Evolutionary conservation across 768 basidiomycete species (phyloP).

Genomic region (Leccinum arenicola): DNA sequence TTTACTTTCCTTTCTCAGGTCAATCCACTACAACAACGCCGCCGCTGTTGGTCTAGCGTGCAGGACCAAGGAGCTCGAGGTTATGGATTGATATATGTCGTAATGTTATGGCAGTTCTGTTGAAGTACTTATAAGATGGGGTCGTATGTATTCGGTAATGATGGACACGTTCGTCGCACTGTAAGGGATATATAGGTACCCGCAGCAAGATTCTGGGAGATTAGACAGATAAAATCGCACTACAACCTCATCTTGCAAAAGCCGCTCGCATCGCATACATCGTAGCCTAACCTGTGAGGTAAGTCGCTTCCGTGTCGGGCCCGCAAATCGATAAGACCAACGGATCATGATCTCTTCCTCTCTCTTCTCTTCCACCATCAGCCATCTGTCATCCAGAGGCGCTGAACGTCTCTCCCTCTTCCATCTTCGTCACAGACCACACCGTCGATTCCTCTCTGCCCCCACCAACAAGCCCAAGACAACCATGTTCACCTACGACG

Average conservation of each 20-base stretch:
- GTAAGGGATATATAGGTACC: neutral
- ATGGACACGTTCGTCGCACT: slow-evolving; percentile 28
- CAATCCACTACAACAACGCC: slow-evolving; percentile 2
- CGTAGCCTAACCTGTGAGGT: slow-evolving; percentile 17
- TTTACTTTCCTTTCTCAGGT: slow-evolving; percentile 12
- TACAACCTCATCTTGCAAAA: neutral
- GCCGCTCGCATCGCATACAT: slow-evolving; percentile 7
- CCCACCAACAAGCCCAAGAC: slow-evolving; percentile 10
- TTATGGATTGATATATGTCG: slow-evolving; percentile 23
- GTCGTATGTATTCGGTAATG: slow-evolving; percentile 7
- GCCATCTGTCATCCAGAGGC: slow-evolving; percentile 10
- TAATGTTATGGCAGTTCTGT: slow-evolving; percentile 23
- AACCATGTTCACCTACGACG: slow-evolving; percentile 54
- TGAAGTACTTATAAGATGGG: neutral
- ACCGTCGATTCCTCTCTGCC: slow-evolving; percentile 9
- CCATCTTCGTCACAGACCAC: slow-evolving; percentile 5
- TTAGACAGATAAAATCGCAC: slow-evolving; percentile 13
- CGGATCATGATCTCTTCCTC: slow-evolving; percentile 6
- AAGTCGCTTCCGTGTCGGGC: slow-evolving; percentile 10
- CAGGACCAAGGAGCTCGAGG: slow-evolving; percentile 8
- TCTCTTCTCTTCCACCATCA: slow-evolving; percentile 17
- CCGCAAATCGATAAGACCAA: slow-evolving; percentile 16
- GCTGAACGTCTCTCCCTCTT: slow-evolving; percentile 13
- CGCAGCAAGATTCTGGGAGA: neutral
- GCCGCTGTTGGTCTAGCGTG: slow-evolving; percentile 10